phyloP scores from a whole-genome alignment of 2,329 filamentous ascomycete species.

The Calonectria multiphialidica region DNA sequence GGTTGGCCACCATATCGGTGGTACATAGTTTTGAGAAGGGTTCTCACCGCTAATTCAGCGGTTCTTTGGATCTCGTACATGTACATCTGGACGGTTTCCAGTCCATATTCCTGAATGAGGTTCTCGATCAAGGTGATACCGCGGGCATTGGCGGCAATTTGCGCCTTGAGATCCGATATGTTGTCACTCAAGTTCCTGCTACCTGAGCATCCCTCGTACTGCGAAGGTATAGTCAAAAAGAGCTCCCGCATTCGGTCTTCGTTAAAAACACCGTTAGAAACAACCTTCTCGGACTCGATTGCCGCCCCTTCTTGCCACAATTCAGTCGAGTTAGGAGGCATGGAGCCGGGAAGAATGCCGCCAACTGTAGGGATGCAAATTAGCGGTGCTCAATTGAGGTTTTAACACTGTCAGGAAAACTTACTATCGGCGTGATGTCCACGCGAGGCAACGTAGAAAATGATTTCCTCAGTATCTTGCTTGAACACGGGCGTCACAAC shows the following conservation, averaged over 20 bases:
- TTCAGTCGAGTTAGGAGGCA: constrained; percentile 82
- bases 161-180: constrained; percentile 86
- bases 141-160: constrained; percentile 88
- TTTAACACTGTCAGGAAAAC: no score
- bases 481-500: constrained; percentile 72
- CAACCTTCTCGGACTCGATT: constrained; percentile 76
- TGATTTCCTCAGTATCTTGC: constrained; percentile 37
- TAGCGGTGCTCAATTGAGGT: no score
- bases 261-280: constrained; percentile 82
- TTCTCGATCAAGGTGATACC: constrained; percentile 80
- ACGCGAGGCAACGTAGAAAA: constrained; percentile 45
- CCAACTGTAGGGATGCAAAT: no score
- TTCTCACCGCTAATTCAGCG: constrained; percentile 44
- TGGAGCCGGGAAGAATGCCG: constrained; percentile 83
- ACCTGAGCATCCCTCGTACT: constrained; percentile 81
- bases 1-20: constrained; percentile 24
- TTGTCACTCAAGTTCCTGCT: constrained; percentile 86
- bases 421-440: constrained; percentile 52
- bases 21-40: constrained; percentile 23
- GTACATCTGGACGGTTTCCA: constrained; percentile 76
- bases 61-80: constrained; percentile 56
- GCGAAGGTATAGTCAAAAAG: constrained; percentile 78
- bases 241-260: constrained; percentile 80
- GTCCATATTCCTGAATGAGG: constrained; percentile 79
- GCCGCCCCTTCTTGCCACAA: constrained; percentile 74